Evolutionary conservation across 371 early-diverging fungal species (phyloP), one percentile per base, ranked within the genome.

Genomic region (Mortierella sp.): DNA sequence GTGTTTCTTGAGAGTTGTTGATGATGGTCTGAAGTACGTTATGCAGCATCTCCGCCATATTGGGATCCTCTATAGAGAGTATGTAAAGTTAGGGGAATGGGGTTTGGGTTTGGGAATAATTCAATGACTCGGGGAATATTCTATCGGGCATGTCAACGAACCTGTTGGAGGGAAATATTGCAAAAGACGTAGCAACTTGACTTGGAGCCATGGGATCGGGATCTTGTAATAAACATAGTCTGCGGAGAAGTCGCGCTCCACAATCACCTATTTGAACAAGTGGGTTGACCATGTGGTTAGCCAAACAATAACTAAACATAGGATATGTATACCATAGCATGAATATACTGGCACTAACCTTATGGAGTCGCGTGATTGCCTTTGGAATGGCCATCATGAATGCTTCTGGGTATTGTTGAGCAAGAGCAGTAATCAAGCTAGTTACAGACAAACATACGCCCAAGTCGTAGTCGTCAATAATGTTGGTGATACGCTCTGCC

Each of bases 201-300:
- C 94, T 84, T 98, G 98, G 47, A 99, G 89, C 99, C 99, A 99
- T 59, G 99, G 99, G 43, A 93, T 94, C 0, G 98, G 97, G 43
- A 98, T 96, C 80, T 96, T 96, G 87, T 99, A 98, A 87, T 99
- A 99, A 26, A 96, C 88, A 79, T 98, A 96, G 73, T 97, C 97
- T 16, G 89, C 64, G 5, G 93, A 87, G 81, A 90, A 96, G 57
- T 96, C 96, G 62, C 91, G 89, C 35, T 96, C 95, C 30, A 96
- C 86, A n/a, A 97, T 87, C 74, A 98, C 89, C 94, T 94, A 84
- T 22, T 5, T 20, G 26, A 43, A 37, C 22, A 62, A n/a, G 37
- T 59, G 22, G 24, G 47, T 66, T n/a, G 55, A 37, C 66, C 1
- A 14, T 9, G 51, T 20, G 14, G 40, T 40, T 28, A 65, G 60